phyloP scores from a whole-genome alignment of 768 basidiomycete species.

The Lactarius psammicola region DNA sequence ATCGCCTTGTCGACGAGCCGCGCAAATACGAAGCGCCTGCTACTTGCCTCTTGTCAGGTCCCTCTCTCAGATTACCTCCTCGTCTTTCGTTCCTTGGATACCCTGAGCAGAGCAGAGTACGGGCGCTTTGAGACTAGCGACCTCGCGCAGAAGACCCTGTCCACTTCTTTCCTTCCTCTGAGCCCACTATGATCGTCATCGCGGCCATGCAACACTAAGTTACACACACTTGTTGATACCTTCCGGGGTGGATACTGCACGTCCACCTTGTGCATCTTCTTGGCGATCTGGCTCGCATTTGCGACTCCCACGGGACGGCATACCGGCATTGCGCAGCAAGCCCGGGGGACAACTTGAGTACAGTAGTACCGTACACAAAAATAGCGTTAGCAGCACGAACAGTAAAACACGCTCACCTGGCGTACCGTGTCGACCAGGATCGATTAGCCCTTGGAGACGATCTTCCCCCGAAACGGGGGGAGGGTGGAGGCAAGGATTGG shows the following conservation, averaged over 20 bases:
- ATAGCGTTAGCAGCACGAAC: not conserved
- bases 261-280: slow-evolving; percentile 22
- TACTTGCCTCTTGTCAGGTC: not conserved
- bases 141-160: slow-evolving; percentile 49
- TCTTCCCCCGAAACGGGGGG: slow-evolving; percentile 9
- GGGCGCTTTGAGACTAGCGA: slow-evolving; percentile 42
- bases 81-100: slow-evolving; percentile 33
- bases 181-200: slow-evolving; percentile 47
- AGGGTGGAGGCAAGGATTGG: not conserved
- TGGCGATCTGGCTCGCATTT: not conserved
- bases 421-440: not conserved
- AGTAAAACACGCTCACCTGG: not conserved
- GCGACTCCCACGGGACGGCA: not conserved
- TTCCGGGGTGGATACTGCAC: slow-evolving; percentile 45
- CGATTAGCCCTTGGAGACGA: slow-evolving; percentile 4
- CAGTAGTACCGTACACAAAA: too few species aligned
- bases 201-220: slow-evolving; percentile 44
- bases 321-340: not conserved
- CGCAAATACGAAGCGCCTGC: not conserved
- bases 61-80: slow-evolving; percentile 29
- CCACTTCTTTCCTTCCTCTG: slow-evolving; percentile 37
- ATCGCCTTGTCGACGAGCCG: not conserved
- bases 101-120: slow-evolving; percentile 38
- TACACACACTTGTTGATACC: slow-evolving; percentile 47
- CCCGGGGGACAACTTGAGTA: not conserved